Evolutionary conservation across 176 grass and related monocot genomes (phyloP), one percentile per base, ranked within the genome.

Genomic region (Carex parvula): DNA sequence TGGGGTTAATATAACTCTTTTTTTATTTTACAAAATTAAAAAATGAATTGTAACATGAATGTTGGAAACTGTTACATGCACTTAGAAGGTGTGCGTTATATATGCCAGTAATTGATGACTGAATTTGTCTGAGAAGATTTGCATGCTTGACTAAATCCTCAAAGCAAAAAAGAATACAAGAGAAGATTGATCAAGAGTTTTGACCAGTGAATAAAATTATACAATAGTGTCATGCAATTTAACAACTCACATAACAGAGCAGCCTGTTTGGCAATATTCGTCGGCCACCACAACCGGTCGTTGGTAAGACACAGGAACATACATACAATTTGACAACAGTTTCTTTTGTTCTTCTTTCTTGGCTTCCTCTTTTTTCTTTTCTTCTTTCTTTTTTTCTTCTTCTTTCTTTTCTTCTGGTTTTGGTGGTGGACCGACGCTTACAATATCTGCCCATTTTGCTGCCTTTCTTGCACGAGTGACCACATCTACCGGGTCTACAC

Each of bases 401-500:
- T 41, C 61, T 79, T 89, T 84, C 83, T 90, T 79, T 32, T 83
- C 81, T 18, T 83, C 85, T 24, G 83, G 87, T 78, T 91, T 91
- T 12, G 93, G 83, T 39, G 89, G 87, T 44, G 87, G 53, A 17
- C 91, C 87, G 6, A 93, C 68, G 78, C 83, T 88, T 83, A 97
- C 1, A 17, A 97, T 39, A 6, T 88, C 67, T 2, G 91, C 89
- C 17, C 80, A 86, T 85, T 71, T 86, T 83, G 88, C 84, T 17
- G 83, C 58, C 85, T 97, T 97, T 79, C 91, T 91, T 29, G 89
- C 59, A 29, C 88, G 85, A 64, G 63, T 80, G 22, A 97, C 73
- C 85, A 93, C 87, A 61, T 88, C 89, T 60, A 97, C 88, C 5
- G 91, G 94, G 64, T 97, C 87, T n/a, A 82, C 94, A 8, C 64